A percentile compares a stretch with the other conserved stretches of the same genome.
phyloP scores from a whole-genome alignment of 2,329 filamentous ascomycete genomes.

The Metarhizium anisopliae region DNA sequence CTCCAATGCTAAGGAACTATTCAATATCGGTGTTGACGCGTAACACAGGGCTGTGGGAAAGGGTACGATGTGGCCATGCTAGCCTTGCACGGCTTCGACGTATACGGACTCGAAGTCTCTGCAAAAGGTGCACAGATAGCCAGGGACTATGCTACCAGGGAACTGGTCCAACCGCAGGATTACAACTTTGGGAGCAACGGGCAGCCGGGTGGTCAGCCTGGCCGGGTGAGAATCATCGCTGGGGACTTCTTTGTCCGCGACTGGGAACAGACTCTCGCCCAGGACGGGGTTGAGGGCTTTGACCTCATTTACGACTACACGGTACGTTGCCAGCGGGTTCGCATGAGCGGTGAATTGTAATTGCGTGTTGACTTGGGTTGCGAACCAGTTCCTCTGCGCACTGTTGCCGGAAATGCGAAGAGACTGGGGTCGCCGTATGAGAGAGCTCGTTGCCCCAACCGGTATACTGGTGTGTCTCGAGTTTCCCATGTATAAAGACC shows the following conservation, averaged over 20 bases:
- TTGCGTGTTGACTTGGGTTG: neutral
- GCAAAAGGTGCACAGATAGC: constrained; percentile 5
- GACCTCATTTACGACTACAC: constrained; percentile 6
- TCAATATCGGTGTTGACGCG: neutral
- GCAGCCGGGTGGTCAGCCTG: neutral
- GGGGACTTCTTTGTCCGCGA: constrained; percentile 4
- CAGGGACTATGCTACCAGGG: neutral
- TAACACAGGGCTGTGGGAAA: constrained; percentile 2
- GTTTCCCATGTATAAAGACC: constrained; percentile 7
- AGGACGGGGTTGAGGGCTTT: neutral
- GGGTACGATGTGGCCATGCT: constrained; percentile 8
- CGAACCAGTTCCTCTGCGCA: constrained; percentile 2
- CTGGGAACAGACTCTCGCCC: neutral
- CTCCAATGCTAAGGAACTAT: neutral
- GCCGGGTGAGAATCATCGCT: neutral
- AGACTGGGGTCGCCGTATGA: constrained; percentile 3
- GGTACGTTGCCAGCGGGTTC: neutral
- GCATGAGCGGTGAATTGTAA: neutral
- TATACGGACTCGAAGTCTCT: constrained; percentile 4
- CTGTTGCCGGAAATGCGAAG: constrained; percentile 4
- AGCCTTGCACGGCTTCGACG: constrained; percentile 6
- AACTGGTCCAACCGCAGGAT: neutral
- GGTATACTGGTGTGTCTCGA: constrained; percentile 3
- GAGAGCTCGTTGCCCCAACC: neutral
- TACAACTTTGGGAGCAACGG: neutral